These are phyloP conservation scores for Naganishia friedmannii DNA, from an alignment of 768 basidiomycete species.

Conservation along the genomic window DNA sequence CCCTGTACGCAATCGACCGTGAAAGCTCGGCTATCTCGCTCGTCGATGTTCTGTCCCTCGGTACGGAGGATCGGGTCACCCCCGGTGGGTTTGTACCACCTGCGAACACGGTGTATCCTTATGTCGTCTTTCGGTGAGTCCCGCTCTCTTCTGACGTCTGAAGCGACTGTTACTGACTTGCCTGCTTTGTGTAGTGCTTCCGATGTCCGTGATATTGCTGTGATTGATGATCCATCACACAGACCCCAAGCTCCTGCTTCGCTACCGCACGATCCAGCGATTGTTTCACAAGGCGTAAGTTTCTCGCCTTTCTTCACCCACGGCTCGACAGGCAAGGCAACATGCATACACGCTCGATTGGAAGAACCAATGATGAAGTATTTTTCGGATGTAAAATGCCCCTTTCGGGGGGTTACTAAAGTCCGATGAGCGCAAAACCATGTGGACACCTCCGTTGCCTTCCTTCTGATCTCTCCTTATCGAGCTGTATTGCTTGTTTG, in stretches of 20 bases:
- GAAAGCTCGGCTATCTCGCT: constrained; percentile 12
- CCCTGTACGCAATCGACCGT: constrained; percentile 8
- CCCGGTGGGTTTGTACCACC: constrained; percentile 18
- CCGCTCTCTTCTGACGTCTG: neutral
- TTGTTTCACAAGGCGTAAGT: constrained; percentile 20
- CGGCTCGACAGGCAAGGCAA: neutral
- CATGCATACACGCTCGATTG: neutral
- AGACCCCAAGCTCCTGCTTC: neutral
- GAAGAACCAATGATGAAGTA: constrained; percentile 32
- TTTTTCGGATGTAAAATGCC: constrained; percentile 37
- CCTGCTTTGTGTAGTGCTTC: constrained; percentile 14
- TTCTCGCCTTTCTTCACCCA: neutral
- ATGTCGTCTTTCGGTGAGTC: constrained; percentile 28
- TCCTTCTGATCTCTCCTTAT: constrained; percentile 31
- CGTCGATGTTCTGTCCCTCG: constrained; percentile 23
- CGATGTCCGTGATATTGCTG: constrained; percentile 26
- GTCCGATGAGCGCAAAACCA: constrained; percentile 34
- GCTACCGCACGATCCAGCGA: constrained; percentile 26
- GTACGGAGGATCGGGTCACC: constrained; percentile 27
- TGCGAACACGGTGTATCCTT: constrained; percentile 18
- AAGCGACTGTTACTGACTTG: neutral
- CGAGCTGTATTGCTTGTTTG: neutral
- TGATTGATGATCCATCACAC: constrained; percentile 2
- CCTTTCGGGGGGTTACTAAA: constrained; percentile 16
- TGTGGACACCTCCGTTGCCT: constrained; percentile 37